Conservation (phyloP, 495 filamentous ascomycete genomes). For the Penicillium soppii region DNA sequence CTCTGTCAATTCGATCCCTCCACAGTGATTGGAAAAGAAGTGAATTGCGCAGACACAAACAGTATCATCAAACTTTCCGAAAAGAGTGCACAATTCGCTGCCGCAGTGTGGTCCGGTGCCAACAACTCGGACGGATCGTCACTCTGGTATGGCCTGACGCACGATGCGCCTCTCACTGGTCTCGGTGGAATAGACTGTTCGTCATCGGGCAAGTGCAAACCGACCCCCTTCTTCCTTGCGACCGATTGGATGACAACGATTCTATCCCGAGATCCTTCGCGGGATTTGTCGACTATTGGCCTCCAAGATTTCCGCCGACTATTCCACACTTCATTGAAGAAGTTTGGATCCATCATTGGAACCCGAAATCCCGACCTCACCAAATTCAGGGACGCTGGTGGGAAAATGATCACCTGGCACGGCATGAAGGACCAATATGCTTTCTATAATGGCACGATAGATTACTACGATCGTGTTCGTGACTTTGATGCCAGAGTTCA, state of each 20-base stretch:
- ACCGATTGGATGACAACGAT: neutral
- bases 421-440: slow-evolving; percentile 26
- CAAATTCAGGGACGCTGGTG: slow-evolving; percentile 29
- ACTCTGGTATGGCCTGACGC: neutral
- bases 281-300: neutral
- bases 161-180: neutral
- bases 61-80: slow-evolving; percentile 31
- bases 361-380: slow-evolving; percentile 36
- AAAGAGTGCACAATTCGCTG: slow-evolving; percentile 19
- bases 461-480: slow-evolving; percentile 17
- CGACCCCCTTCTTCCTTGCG: neutral
- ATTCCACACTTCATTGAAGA: neutral
- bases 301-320: neutral
- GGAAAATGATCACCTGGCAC: slow-evolving; percentile 46
- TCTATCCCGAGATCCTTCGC: neutral
- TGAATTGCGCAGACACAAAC: slow-evolving; percentile 29
- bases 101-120: slow-evolving; percentile 23
- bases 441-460: slow-evolving; percentile 11
- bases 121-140: neutral
- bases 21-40: slow-evolving; percentile 44
- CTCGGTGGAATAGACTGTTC: neutral
- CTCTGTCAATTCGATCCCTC: slow-evolving; percentile 50
- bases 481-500: slow-evolving; percentile 10
- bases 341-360: slow-evolving; percentile 25
- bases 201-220: neutral